Evolutionary conservation across 2,329 filamentous ascomycete species (phyloP), one percentile per base, ranked within the genome.

Genomic region (Periconia macrospinosa): DNA sequence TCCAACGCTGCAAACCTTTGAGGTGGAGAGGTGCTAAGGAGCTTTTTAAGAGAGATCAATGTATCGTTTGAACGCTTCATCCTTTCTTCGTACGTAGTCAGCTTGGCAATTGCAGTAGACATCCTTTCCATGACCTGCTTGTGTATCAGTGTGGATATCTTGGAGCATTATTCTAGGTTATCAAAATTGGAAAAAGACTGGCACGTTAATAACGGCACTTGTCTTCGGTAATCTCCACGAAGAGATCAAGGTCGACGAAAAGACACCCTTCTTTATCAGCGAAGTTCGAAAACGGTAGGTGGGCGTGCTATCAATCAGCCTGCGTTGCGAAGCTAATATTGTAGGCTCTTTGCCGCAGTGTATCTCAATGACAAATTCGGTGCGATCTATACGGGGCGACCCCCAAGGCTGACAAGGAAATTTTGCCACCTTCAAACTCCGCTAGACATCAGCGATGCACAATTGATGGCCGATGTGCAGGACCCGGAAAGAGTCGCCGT

Each of bases 351-450:
- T 46, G 59, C 66, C 7, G 66, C 57, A 43, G 61, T 60, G 1
- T 75, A 73, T 44, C 62, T 63, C 2, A 68, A 67, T 8, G 83
- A 86, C 60, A 84, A 84, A 42, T 76, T 76, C 9, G 69, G 75
- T 0, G 77, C 81, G 0, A 75, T 80, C 0, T 84, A 85, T 43
- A 78, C 79, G 1, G 84, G 84, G 0, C 72, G 83, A 0, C 84
- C 84, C 0, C 84, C 83, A 0, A 65, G 79, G 1, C 63, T 84
- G 6, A 76, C 77, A 10, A 76, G 81, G 30, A 77, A 81, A 1
- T 86, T 85, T 60, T 81, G 78, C 45, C 77, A 77, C 7, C 77
- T 83, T 1, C 81, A 83, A 15, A 63, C 79, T 1, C 83, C 84
- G 0, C 69, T 86, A 0, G 84, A 86, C 58, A 63, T 87, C 0